These are phyloP conservation scores for Trichoderma gracile DNA, from an alignment of 2,329 filamentous ascomycete genomes.

Conservation along the genomic window DNA sequence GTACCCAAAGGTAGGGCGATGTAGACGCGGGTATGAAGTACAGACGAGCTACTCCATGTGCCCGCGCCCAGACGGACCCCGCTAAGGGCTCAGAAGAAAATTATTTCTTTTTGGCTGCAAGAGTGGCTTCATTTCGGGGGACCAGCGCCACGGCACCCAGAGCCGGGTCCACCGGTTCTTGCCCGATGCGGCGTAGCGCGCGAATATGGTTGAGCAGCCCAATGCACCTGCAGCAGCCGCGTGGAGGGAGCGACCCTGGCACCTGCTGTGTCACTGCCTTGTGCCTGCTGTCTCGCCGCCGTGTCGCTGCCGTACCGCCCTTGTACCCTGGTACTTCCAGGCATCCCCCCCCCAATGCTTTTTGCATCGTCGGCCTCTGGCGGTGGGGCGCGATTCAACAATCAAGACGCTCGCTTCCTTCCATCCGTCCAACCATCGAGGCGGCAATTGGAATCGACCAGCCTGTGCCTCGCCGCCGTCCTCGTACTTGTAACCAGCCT, in stretches of 20 bases:
- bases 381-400: constrained; percentile 43
- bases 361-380: constrained; percentile 34
- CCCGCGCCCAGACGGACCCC: not conserved
- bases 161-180: constrained; percentile 23
- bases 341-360: constrained; percentile 39
- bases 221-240: constrained; percentile 26
- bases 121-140: constrained; percentile 19
- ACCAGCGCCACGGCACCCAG: constrained; percentile 19
- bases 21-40: not conserved
- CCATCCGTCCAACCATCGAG: constrained; percentile 31
- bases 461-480: not conserved
- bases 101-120: constrained; percentile 6
- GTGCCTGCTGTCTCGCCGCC: no score
- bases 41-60: not conserved
- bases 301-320: no score
- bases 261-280: not conserved
- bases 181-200: constrained; percentile 27
- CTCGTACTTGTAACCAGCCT: constrained; percentile 4
- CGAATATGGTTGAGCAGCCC: constrained; percentile 33
- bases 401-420: constrained; percentile 33
- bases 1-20: not conserved
- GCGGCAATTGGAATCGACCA: constrained; percentile 7
- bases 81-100: constrained; percentile 10
- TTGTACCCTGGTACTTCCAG: constrained; percentile 22
- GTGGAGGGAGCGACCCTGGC: constrained; percentile 11